phyloP scores from a whole-genome alignment of 345 rosid species.

The Salix brachista region DNA sequence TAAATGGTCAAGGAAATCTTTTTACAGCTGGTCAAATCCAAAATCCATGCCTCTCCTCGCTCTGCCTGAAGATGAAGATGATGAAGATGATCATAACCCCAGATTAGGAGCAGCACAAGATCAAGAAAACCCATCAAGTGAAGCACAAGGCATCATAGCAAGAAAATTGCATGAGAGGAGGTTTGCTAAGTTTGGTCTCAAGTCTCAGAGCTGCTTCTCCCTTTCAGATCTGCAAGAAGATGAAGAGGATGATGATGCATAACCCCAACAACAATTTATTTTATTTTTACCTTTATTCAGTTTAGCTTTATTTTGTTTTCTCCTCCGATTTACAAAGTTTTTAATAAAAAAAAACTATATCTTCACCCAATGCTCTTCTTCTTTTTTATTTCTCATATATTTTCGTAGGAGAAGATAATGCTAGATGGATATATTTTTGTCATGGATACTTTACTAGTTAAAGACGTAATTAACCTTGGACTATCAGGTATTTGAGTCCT shows the following conservation, averaged over 20 bases:
- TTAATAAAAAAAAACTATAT: constrained; percentile 8
- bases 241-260: neutral
- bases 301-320: neutral
- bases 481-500: no score
- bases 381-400: neutral
- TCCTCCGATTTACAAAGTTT: neutral
- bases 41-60: constrained; percentile 79
- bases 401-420: neutral
- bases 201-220: constrained; percentile 60
- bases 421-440: neutral
- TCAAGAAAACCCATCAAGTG: constrained; percentile 6
- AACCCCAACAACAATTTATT: neutral
- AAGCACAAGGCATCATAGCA: neutral
- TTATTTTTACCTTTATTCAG: neutral
- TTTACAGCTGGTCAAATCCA: constrained; percentile 52
- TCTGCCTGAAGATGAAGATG: constrained; percentile 35
- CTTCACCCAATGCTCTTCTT: neutral
- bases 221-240: constrained; percentile 66
- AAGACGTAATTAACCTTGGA: neutral
- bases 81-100: neutral
- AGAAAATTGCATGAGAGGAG: neutral
- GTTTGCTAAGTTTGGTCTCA: constrained; percentile 29
- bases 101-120: neutral
- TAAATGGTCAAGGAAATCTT: constrained; percentile 40
- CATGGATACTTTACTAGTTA: neutral